Conservation (phyloP, 2,329 filamentous ascomycete species). For the Fusarium armeniacum region DNA sequence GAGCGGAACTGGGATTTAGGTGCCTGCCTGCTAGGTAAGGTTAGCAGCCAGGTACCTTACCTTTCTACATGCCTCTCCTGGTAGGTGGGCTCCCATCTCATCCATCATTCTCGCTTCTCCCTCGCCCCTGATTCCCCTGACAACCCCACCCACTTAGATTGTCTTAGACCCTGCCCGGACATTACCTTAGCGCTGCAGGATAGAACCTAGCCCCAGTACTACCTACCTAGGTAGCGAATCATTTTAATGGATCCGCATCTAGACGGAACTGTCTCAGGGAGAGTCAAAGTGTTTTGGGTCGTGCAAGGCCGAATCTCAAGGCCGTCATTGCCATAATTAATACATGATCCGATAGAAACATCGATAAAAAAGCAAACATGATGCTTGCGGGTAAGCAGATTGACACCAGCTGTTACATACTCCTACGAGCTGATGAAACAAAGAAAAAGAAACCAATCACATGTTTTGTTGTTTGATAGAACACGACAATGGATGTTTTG, state of each 20-base stretch:
- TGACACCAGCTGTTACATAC: not conserved
- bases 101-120: not conserved
- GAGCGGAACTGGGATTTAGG: not conserved
- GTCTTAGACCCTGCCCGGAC: slow-evolving; percentile 47
- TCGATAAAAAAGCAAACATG: slow-evolving; percentile 15
- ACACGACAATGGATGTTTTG: slow-evolving; percentile 36
- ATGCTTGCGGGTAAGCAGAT: not conserved
- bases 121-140: slow-evolving; percentile 37
- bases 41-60: too few relatives aligned
- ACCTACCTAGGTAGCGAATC: slow-evolving; percentile 23
- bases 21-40: too few relatives aligned
- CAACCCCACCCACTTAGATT: slow-evolving; percentile 24
- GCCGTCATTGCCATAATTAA: not conserved
- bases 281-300: slow-evolving; percentile 26
- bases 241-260: slow-evolving; percentile 25
- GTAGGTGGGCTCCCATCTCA: slow-evolving; percentile 15
- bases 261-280: slow-evolving; percentile 26
- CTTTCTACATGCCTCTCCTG: too few relatives aligned
- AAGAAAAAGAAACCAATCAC: slow-evolving; percentile 10
- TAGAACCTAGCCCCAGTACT: not conserved
- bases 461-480: slow-evolving; percentile 23
- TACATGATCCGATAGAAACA: slow-evolving; percentile 5
- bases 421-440: slow-evolving; percentile 1
- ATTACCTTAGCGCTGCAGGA: slow-evolving; percentile 34
- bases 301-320: slow-evolving; percentile 1